Evolutionary conservation across 331 rosid species (phyloP).

Genomic region (Acacia concinna): DNA sequence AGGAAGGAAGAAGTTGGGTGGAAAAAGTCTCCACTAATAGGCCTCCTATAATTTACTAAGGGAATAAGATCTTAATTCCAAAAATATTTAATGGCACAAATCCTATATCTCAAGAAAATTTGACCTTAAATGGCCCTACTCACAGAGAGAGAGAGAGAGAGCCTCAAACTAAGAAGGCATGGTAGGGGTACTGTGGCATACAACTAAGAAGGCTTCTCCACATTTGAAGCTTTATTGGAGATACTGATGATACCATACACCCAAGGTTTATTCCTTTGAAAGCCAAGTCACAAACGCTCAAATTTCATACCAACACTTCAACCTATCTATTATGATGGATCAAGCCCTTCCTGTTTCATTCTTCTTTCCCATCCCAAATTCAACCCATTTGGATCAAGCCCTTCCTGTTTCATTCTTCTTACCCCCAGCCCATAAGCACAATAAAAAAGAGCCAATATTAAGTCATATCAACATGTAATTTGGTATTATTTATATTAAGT

Average conservation of each 20-base stretch:
- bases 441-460: not conserved
- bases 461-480: not conserved
- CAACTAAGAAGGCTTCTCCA: not conserved
- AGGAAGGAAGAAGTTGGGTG: not conserved
- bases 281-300: not conserved
- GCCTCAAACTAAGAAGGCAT: not conserved
- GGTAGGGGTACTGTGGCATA: not conserved
- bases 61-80: not conserved
- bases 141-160: not conserved
- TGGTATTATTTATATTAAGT: not conserved
- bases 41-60: conserved; percentile 4
- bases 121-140: not conserved
- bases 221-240: not conserved
- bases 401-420: not conserved
- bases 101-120: not conserved
- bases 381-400: not conserved
- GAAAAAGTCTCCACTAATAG: not conserved
- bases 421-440: not conserved
- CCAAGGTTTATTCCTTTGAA: not conserved
- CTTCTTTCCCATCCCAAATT: not conserved
- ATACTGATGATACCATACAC: not conserved
- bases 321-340: not conserved
- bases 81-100: conserved; percentile 8
- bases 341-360: not conserved
- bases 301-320: not conserved